phyloP scores from a whole-genome alignment of 345 rosid species.

The Pistacia vera region DNA sequence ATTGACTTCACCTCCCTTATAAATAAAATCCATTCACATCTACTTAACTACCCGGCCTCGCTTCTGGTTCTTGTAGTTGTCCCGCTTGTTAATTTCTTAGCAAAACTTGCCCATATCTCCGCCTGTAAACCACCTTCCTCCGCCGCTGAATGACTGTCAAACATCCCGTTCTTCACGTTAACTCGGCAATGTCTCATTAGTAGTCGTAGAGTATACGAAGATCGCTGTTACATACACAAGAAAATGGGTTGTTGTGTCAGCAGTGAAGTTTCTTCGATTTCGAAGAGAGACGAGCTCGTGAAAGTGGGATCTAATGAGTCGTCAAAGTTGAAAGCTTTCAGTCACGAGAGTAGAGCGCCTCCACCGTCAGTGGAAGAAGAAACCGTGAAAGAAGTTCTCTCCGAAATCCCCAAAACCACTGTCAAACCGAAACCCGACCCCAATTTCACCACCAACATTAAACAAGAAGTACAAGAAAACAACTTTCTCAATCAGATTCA shows the following conservation, averaged over 20 bases:
- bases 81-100: too few relatives aligned
- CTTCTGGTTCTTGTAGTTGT: slow-evolving; percentile 2
- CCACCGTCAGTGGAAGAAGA: slow-evolving; percentile 63
- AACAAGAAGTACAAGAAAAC: slow-evolving; percentile 1
- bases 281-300: slow-evolving; percentile 22
- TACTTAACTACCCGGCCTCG: slow-evolving; percentile 3
- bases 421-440: slow-evolving; percentile 15
- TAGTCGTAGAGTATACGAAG: too few relatives aligned
- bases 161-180: not conserved
- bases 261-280: slow-evolving; percentile 7
- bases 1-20: slow-evolving; percentile 8
- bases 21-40: not conserved
- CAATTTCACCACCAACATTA: not conserved
- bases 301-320: slow-evolving; percentile 7
- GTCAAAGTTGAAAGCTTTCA: not conserved
- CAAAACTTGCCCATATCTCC: not conserved
- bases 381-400: slow-evolving; percentile 70
- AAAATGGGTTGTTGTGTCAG: slow-evolving; percentile 78
- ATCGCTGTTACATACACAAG: slow-evolving; percentile 15
- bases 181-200: not conserved
- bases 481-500: not conserved
- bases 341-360: slow-evolving; percentile 45
- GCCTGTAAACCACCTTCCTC: not conserved
- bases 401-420: slow-evolving; percentile 50
- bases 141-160: not conserved